Evolutionary conservation across 2,329 filamentous ascomycete genomes (phyloP), one percentile per base, ranked within the genome.

Genomic region (Epichloe hybrida): DNA sequence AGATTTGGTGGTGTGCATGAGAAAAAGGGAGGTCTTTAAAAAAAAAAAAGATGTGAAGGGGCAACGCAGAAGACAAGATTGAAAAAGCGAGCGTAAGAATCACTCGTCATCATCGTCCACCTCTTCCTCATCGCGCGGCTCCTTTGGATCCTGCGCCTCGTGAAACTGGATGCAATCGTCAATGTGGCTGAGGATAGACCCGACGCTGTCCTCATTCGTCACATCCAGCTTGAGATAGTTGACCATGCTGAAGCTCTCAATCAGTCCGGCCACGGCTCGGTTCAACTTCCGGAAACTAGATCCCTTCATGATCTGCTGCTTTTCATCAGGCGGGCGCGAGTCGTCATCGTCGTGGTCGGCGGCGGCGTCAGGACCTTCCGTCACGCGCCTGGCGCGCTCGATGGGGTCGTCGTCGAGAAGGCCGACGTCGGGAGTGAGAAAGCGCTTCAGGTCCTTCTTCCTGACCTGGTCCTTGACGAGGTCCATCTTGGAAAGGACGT

Each of bases 171-270:
- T 93, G 31, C 87, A 86, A 68, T 96, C 88, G 65, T 96, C 90
- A 59, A 96, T 93, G 69, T 94, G 88, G 72, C 88, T 95, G 58
- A 96, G 68, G 27, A 95, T 84, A 62, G 72, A 82, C 1, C 78
- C 84, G 4, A 97, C 83, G 62, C 91, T 97, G 60, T 97, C 89
- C 69, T 97, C 91, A 60, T 95, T 83, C 57, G 93, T 86, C 31
- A 84, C 85, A 62, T 97, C 87, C 43, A 97, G 73, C 70, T 90
- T 88, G 52, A 96, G 73, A 64, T 95, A 98, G 46, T 87, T 95
- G 12, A 98, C 88, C 88, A 98, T 94, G 70, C 89, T 95, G 70
- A 96, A 98, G 67, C 88, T 93, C 66, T 97, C 93, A 57, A 98
- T 95, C 56, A 98, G 72, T 49, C 86, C 81, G 1, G 87, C 93